Percentiles rank a stretch among this genome's conserved stretches.
Conservation (phyloP, 495 filamentous ascomycete species). For the Corynascus novoguineensis region DNA sequence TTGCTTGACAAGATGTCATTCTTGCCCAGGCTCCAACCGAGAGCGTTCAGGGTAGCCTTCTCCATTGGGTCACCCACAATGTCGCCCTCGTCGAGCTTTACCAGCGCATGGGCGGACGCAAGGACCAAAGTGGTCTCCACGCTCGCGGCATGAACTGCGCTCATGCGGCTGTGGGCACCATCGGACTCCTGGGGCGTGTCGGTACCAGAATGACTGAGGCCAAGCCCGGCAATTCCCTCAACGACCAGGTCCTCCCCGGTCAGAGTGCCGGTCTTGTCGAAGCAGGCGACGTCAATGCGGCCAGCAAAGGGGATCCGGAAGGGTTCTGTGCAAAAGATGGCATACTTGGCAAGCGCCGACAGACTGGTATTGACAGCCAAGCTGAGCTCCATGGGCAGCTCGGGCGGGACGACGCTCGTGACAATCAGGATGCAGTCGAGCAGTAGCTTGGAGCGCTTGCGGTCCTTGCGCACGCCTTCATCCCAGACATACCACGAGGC, state of each 20-base stretch:
- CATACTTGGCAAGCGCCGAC: slow-evolving; percentile 85
- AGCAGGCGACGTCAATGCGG: slow-evolving; percentile 93
- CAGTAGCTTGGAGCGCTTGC: slow-evolving; percentile 93
- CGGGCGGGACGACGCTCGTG: slow-evolving; percentile 94
- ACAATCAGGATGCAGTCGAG: slow-evolving; percentile 97
- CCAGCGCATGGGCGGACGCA: slow-evolving; percentile 90
- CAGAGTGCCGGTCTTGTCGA: slow-evolving; percentile 96
- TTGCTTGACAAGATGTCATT: slow-evolving; percentile 74
- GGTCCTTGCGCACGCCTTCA: slow-evolving; percentile 85
- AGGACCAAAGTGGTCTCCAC: slow-evolving; percentile 87
- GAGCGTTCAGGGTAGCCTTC: slow-evolving; percentile 81
- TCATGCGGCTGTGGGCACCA: slow-evolving; percentile 71
- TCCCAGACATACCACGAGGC: slow-evolving; percentile 99
- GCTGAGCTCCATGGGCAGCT: slow-evolving; percentile 96
- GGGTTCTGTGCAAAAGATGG: slow-evolving; percentile 98
- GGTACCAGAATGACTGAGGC: slow-evolving; percentile 59
- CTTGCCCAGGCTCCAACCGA: slow-evolving; percentile 85
- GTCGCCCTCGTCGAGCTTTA: slow-evolving; percentile 94
- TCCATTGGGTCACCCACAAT: slow-evolving; percentile 99
- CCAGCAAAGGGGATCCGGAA: slow-evolving; percentile 99
- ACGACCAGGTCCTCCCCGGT: slow-evolving; percentile 97
- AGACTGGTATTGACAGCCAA: slow-evolving; percentile 98
- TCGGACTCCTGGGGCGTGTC: slow-evolving; percentile 61
- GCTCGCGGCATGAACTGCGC: slow-evolving; percentile 56
- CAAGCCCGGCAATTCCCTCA: slow-evolving; percentile 90